Evolutionary conservation across 2,329 filamentous ascomycete genomes (phyloP).

Genomic region (Aureobasidium sp.): DNA sequence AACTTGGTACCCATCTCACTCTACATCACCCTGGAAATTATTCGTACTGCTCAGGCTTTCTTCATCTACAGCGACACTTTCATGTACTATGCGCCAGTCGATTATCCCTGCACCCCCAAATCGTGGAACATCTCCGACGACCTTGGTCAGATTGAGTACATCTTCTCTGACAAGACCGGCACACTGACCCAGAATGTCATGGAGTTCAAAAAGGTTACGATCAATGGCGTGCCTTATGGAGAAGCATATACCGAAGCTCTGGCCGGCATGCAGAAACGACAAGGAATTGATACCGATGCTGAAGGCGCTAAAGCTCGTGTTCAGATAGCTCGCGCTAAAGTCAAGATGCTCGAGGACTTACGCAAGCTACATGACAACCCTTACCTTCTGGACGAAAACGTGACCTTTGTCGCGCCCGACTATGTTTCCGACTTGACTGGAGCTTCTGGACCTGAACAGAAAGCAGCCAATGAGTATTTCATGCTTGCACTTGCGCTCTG

Average conservation of each 20-base stretch:
- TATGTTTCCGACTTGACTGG: constrained; percentile 78
- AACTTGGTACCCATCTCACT: constrained; percentile 98
- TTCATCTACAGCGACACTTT: constrained; percentile 95
- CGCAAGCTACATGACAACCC: constrained; percentile 79
- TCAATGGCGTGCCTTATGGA: constrained; percentile 93
- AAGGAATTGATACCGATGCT: constrained; percentile 78
- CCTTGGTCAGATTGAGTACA: constrained; percentile 96
- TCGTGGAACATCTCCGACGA: constrained; percentile 99
- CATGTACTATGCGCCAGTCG: constrained; percentile 95
- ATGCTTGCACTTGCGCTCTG: constrained; percentile 95
- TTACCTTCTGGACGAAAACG: constrained; percentile 77
- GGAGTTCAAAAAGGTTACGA: constrained; percentile 98
- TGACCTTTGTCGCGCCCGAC: constrained; percentile 88
- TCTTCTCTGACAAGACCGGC: constrained; percentile 92
- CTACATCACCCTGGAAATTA: constrained; percentile 94
- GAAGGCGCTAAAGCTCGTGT: constrained; percentile 63
- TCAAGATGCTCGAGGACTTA: constrained; percentile 62
- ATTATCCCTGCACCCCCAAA: constrained; percentile 93
- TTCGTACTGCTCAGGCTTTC: constrained; percentile 83
- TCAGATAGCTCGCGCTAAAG: constrained; percentile 72
- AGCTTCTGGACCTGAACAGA: constrained; percentile 66
- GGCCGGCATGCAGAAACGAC: constrained; percentile 86
- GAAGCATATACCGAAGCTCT: constrained; percentile 97
- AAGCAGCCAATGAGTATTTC: constrained; percentile 72
- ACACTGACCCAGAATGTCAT: constrained; percentile 89